These are phyloP conservation scores for Bipolaris victoriae DNA, from an alignment of 2,329 filamentous ascomycete species.

Conservation along the genomic window DNA sequence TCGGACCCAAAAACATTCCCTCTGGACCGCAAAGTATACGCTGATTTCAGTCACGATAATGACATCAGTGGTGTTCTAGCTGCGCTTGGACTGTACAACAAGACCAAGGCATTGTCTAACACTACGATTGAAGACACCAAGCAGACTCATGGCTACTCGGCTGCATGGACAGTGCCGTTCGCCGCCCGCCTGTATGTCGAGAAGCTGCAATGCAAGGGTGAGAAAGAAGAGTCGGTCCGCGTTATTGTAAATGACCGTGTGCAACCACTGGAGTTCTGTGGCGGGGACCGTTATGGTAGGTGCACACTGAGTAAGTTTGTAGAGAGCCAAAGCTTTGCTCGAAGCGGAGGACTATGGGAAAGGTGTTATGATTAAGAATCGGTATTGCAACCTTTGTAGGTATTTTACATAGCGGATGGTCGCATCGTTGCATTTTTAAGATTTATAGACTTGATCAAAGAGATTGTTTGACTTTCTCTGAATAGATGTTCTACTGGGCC, in stretches of 20 bases:
- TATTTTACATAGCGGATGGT: background rate
- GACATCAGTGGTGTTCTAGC: constrained; percentile 78
- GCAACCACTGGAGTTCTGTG: constrained; percentile 72
- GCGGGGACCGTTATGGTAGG: constrained; percentile 70
- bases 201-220: constrained; percentile 73
- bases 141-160: constrained; percentile 71
- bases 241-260: constrained; percentile 86
- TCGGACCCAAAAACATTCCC: constrained; percentile 73
- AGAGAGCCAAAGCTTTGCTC: constrained; percentile 75
- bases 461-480: background rate
- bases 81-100: constrained; percentile 79
- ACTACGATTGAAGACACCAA: constrained; percentile 56
- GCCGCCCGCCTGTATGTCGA: constrained; percentile 82
- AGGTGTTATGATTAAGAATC: constrained; percentile 56
- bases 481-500: background rate
- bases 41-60: constrained; percentile 93
- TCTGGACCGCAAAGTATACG: constrained; percentile 70
- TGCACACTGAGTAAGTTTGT: constrained; percentile 76
- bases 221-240: constrained; percentile 73
- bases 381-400: background rate
- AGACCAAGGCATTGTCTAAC: constrained; percentile 58
- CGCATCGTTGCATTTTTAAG: too few species aligned
- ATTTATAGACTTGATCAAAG: background rate
- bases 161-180: constrained; percentile 83
- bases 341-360: constrained; percentile 74